Conservation (phyloP, 371 early-diverging fungal genomes). For the Zychaea mexicana region DNA sequence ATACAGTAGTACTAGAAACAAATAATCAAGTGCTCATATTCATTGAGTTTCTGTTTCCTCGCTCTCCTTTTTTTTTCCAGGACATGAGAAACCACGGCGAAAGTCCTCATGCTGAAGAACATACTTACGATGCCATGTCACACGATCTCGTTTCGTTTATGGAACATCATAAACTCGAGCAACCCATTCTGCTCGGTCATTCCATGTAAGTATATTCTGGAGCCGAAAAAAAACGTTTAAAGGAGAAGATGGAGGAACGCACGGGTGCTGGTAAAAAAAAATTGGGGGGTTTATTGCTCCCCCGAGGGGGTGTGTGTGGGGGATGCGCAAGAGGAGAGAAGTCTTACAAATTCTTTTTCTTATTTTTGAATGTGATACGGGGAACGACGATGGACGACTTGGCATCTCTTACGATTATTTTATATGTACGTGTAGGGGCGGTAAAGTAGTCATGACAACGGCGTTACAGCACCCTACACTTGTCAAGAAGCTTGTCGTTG, state of each 20-base stretch:
- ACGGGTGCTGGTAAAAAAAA: too few species aligned
- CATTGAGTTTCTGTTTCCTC: neutral
- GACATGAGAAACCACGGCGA: constrained; percentile 96
- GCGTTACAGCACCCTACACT: constrained; percentile 61
- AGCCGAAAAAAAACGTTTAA: neutral
- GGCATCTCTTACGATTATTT: too few species aligned
- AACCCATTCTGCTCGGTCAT: constrained; percentile 80
- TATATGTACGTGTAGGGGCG: too few species aligned
- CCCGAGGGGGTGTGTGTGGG: too few species aligned
- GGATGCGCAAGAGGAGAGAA: too few species aligned
- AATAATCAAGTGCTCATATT: too few species aligned
- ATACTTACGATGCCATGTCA: constrained; percentile 83
- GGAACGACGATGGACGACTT: too few species aligned
- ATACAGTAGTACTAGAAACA: neutral
- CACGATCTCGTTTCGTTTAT: constrained; percentile 73
- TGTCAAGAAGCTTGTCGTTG: constrained; percentile 76
- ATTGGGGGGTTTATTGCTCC: too few species aligned
- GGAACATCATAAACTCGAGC: constrained; percentile 49
- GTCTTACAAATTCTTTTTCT: too few species aligned
- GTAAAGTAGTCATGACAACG: constrained; percentile 86
- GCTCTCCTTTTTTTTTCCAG: constrained; percentile 24
- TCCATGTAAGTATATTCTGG: constrained; percentile 65
- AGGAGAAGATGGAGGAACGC: neutral
- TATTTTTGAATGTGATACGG: too few species aligned
- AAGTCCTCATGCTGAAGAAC: constrained; percentile 69